Evolutionary conservation across 805 yeast species (phyloP).

Genomic region (Wickerhamiella nectarea): DNA sequence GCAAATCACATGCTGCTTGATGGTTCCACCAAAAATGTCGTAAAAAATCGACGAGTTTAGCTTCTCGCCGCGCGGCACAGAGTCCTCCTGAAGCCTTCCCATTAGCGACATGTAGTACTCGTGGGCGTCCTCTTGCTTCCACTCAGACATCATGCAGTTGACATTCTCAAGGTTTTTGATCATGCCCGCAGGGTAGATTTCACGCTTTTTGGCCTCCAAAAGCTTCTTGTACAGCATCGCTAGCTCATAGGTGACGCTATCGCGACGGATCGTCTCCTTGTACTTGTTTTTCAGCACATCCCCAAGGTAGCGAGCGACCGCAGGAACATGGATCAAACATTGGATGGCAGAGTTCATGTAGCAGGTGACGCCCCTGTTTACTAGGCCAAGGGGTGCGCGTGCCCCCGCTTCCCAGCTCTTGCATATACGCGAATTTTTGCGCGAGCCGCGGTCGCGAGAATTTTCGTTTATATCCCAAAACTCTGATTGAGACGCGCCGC

Average conservation of each 20-base stretch:
- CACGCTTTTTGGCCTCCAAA: conserved; percentile 27
- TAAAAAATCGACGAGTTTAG: conserved; percentile 69
- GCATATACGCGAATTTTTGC: conserved; percentile 40
- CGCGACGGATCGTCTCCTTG: conserved; percentile 14
- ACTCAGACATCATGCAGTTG: conserved; percentile 90
- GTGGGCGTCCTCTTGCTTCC: conserved; percentile 98
- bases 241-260: conserved; percentile 23
- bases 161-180: conserved; percentile 64
- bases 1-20: conserved; percentile 77
- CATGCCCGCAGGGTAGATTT: conserved; percentile 62
- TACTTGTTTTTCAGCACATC: conserved; percentile 48
- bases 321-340: conserved; percentile 80
- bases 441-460: conserved; percentile 49
- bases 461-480: conserved; percentile 50
- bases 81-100: conserved; percentile 79
- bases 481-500: neutral
- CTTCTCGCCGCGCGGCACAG: conserved; percentile 81
- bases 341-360: conserved; percentile 94
- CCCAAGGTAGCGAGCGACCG: conserved; percentile 66
- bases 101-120: conserved; percentile 90
- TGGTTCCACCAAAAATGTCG: conserved; percentile 86
- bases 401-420: conserved; percentile 47
- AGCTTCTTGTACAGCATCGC: conserved; percentile 21
- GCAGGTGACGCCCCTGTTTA: conserved; percentile 91
- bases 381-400: conserved; percentile 50